Evolutionary conservation across 441 rosid species (phyloP).

Genomic region (Erodium texanum): DNA sequence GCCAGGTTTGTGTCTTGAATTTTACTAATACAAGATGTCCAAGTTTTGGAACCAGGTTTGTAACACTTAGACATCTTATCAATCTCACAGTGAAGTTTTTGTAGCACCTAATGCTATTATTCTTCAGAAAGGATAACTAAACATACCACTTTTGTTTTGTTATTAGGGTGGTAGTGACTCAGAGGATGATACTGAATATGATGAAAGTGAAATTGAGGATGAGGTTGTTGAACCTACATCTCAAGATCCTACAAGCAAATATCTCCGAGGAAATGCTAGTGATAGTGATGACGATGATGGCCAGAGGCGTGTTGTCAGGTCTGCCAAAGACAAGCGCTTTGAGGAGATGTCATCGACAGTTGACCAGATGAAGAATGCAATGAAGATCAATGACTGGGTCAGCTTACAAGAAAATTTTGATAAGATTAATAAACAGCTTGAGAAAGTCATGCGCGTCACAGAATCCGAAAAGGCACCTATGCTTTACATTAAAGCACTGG

Average conservation of each 20-base stretch:
- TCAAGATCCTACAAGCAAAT: slow-evolving; percentile 29
- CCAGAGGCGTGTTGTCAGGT: slow-evolving; percentile 53
- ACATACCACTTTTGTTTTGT: not conserved
- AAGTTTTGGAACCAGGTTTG: slow-evolving; percentile 47
- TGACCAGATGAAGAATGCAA: slow-evolving; percentile 67
- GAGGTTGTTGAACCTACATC: slow-evolving; percentile 23
- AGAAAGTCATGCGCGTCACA: slow-evolving; percentile 56
- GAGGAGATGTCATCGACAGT: slow-evolving; percentile 60
- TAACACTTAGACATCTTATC: not conserved
- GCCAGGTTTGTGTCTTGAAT: slow-evolving; percentile 6
- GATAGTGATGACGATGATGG: slow-evolving; percentile 57
- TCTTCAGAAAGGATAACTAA: not conserved
- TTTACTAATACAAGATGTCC: slow-evolving; percentile 25
- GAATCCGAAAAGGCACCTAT: slow-evolving; percentile 50
- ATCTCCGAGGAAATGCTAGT: slow-evolving; percentile 38
- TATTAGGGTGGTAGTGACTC: slow-evolving; percentile 44
- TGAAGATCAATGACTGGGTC: slow-evolving; percentile 77
- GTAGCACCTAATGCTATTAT: not conserved
- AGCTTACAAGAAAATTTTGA: slow-evolving; percentile 63
- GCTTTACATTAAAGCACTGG: slow-evolving; percentile 57
- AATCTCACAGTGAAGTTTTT: not conserved
- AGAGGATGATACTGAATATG: slow-evolving; percentile 42
- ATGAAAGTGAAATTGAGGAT: slow-evolving; percentile 33
- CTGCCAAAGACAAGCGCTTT: slow-evolving; percentile 63
- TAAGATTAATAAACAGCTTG: slow-evolving; percentile 70